phyloP scores from a whole-genome alignment of 257 asterid species.

The Solanum pinnatisectum region DNA sequence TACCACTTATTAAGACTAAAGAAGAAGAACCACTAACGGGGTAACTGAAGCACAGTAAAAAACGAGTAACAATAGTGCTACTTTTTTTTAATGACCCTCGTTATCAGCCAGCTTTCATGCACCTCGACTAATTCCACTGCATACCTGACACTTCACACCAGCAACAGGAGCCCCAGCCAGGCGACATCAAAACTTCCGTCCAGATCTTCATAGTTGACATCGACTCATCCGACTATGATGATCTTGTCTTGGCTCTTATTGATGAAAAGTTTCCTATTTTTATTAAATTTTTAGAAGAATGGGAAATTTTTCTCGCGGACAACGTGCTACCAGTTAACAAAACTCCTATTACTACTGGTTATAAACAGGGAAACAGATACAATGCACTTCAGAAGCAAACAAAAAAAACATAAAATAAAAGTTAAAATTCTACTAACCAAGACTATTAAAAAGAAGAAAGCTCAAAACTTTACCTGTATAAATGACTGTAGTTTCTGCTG shows the following conservation, averaged over 20 bases:
- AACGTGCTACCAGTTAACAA: neutral
- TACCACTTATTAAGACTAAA: neutral
- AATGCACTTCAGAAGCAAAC: neutral
- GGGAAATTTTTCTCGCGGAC: too few relatives aligned
- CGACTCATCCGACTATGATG: too few relatives aligned
- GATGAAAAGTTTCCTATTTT: too few relatives aligned
- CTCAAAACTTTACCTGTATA: slow-evolving; percentile 34
- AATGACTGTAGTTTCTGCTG: slow-evolving; percentile 50
- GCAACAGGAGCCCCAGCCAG: neutral
- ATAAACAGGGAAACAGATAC: neutral
- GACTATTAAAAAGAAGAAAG: neutral
- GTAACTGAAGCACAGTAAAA: neutral
- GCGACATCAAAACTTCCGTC: too few relatives aligned
- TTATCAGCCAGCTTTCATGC: neutral
- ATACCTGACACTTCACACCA: neutral
- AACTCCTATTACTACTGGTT: neutral
- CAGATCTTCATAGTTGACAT: too few relatives aligned
- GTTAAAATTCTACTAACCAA: neutral
- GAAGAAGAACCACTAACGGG: neutral
- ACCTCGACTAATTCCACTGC: neutral
- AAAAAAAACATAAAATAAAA: neutral
- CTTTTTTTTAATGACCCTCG: neutral
- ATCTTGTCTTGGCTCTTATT: too few relatives aligned
- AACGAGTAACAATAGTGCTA: neutral
- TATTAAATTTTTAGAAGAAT: too few relatives aligned